These are phyloP conservation scores for Pleodorina starrii DNA, from an alignment of 139 green algal species.

Conservation along the genomic window DNA sequence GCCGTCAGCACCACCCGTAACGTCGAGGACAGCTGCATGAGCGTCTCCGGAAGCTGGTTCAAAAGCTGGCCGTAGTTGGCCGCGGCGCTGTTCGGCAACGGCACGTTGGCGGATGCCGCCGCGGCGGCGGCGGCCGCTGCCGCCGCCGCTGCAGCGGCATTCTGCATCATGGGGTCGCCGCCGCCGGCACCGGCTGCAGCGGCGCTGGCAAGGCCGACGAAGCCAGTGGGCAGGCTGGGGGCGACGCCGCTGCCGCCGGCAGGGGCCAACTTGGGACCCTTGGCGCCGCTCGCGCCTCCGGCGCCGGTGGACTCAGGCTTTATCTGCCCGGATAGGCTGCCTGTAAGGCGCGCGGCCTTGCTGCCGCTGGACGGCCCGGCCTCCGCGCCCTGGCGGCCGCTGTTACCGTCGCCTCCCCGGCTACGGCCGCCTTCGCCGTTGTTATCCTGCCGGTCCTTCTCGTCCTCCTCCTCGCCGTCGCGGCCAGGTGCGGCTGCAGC, in stretches of 20 bases:
- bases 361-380: not conserved
- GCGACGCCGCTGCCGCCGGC: no score
- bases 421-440: not conserved
- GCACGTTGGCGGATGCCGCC: no score
- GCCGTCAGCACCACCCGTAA: conserved; percentile 39
- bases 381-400: not conserved
- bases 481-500: not conserved
- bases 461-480: not conserved
- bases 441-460: not conserved
- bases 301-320: not conserved
- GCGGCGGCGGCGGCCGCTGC: conserved; percentile 12
- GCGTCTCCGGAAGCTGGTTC: conserved; percentile 26
- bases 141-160: conserved; percentile 5
- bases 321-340: not conserved
- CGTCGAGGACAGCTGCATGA: conserved; percentile 38
- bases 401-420: not conserved
- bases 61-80: conserved; percentile 36
- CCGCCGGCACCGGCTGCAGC: not conserved
- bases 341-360: not conserved
- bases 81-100: not conserved
- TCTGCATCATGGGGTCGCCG: conserved; percentile 4
- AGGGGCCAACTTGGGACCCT: not conserved
- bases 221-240: not conserved
- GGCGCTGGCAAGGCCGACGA: not conserved
- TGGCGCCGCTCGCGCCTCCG: not conserved